A percentile compares a stretch with the other conserved stretches of the same genome.
Conservation (phyloP, 805 yeast species). For the Yarrowia porcina region DNA sequence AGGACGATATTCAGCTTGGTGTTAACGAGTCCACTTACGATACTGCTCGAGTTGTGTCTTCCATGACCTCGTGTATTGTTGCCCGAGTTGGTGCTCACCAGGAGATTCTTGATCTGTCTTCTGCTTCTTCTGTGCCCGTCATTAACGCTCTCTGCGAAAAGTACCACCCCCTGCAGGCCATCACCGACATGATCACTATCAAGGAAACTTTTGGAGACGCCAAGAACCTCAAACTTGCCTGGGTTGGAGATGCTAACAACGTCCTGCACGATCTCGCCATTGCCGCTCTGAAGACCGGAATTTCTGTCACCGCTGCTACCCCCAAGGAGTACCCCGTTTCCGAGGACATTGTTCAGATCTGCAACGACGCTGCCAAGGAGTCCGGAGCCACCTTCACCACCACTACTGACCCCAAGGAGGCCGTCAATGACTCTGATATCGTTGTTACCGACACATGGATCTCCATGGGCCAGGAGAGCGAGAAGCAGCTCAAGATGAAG, state of each 20-base stretch:
- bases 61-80: constrained; percentile 95
- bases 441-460: constrained; percentile 96
- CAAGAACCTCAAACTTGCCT: constrained; percentile 67
- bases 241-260: constrained; percentile 97
- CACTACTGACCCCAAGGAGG: constrained; percentile 70
- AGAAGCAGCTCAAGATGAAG: constrained; percentile 63
- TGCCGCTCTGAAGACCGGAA: constrained; percentile 82
- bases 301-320: constrained; percentile 77
- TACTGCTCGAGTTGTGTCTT: constrained; percentile 81
- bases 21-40: constrained; percentile 90
- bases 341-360: constrained; percentile 50
- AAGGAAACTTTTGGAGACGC: constrained; percentile 63
- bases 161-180: constrained; percentile 93
- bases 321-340: constrained; percentile 72
- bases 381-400: constrained; percentile 54
- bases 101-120: constrained; percentile 73
- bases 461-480: constrained; percentile 95
- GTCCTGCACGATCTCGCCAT: constrained; percentile 90
- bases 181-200: constrained; percentile 84
- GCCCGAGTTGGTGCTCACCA: constrained; percentile 90
- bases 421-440: constrained; percentile 71
- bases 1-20: constrained; percentile 94
- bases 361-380: constrained; percentile 50
- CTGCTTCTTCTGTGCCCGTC: constrained; percentile 83
- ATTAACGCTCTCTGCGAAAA: constrained; percentile 91